A percentile compares a stretch with the other conserved stretches of the same genome.
These are phyloP conservation scores for Komagataella pseudopastoris DNA, from an alignment of 805 yeast species.

Conservation along the genomic window DNA sequence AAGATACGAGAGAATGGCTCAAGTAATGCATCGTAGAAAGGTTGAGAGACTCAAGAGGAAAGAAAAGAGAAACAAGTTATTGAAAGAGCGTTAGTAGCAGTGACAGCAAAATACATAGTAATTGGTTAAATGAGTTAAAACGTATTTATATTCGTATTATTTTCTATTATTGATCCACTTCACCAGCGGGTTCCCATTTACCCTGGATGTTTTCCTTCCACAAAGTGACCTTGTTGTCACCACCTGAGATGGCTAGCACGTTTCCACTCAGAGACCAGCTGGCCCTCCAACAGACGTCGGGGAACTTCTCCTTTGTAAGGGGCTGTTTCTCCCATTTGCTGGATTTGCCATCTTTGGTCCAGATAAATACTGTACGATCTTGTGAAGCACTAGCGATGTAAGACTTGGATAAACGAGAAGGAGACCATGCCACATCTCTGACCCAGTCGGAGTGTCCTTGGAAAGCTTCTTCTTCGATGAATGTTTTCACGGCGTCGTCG, in stretches of 20 bases:
- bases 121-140: neutral
- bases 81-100: neutral
- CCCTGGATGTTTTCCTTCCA: slow-evolving; percentile 95
- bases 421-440: slow-evolving; percentile 97
- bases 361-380: slow-evolving; percentile 85
- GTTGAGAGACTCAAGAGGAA: slow-evolving; percentile 80
- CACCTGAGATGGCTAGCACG: slow-evolving; percentile 88
- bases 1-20: slow-evolving; percentile 69
- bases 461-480: slow-evolving; percentile 60
- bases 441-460: slow-evolving; percentile 98
- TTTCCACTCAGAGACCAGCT: slow-evolving; percentile 96
- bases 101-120: neutral
- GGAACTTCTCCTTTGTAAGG: slow-evolving; percentile 70
- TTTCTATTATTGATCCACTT: slow-evolving; percentile 59
- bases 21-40: slow-evolving; percentile 83
- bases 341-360: slow-evolving; percentile 63
- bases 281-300: slow-evolving; percentile 97
- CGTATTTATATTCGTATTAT: slow-evolving; percentile 1
- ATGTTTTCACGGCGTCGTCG: slow-evolving; percentile 39
- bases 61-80: slow-evolving; percentile 89
- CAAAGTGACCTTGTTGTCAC: slow-evolving; percentile 88
- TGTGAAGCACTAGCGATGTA: slow-evolving; percentile 96
- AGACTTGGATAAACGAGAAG: slow-evolving; percentile 72
- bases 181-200: slow-evolving; percentile 96
- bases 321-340: slow-evolving; percentile 69